phyloP scores from a whole-genome alignment of 176 grass and related monocot genomes.

The Neostapfia colusana region DNA sequence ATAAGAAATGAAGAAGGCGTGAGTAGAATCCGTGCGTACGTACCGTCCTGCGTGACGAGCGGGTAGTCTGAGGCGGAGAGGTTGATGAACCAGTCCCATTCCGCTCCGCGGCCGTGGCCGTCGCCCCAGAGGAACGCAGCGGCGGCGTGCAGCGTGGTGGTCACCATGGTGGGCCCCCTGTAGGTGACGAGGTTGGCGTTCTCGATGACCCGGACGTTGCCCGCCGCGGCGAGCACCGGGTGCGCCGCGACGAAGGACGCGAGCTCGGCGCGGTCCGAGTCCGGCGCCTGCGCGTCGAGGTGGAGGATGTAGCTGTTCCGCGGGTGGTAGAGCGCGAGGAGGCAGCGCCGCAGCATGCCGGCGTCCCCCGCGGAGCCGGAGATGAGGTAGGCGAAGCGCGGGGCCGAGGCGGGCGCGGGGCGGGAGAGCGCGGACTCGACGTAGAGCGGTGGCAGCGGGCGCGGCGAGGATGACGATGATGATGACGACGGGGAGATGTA shows the following conservation, averaged over 20 bases:
- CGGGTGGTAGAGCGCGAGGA: conserved; percentile 80
- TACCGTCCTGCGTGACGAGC: conserved; percentile 81
- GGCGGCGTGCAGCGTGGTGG: conserved; percentile 82
- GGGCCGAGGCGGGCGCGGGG: not conserved
- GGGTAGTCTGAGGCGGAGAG: conserved; percentile 84
- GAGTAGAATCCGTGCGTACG: not conserved
- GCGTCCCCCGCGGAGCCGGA: conserved; percentile 62
- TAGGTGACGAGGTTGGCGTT: conserved; percentile 89
- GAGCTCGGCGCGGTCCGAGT: conserved; percentile 48
- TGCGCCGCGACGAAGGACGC: conserved; percentile 51
- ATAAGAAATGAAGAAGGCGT: not conserved
- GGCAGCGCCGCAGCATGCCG: conserved; percentile 51
- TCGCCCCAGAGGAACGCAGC: conserved; percentile 53
- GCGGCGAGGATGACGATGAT: not conserved
- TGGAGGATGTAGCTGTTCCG: conserved; percentile 81
- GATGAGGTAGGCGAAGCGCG: conserved; percentile 76
- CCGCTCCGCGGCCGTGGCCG: not conserved
- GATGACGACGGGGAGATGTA: not conserved
- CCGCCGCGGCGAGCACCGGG: conserved; percentile 37
- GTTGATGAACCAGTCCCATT: conserved; percentile 97
- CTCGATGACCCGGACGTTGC: conserved; percentile 64
- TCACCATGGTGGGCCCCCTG: conserved; percentile 84
- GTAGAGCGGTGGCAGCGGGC: conserved; percentile 32
- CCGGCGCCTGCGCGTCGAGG: conserved; percentile 67
- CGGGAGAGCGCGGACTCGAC: conserved; percentile 47